A percentile compares a stretch with the other conserved stretches of the same genome.
These are phyloP conservation scores for Cadophora gregata DNA, from an alignment of 2,329 filamentous ascomycete genomes.

Conservation along the genomic window DNA sequence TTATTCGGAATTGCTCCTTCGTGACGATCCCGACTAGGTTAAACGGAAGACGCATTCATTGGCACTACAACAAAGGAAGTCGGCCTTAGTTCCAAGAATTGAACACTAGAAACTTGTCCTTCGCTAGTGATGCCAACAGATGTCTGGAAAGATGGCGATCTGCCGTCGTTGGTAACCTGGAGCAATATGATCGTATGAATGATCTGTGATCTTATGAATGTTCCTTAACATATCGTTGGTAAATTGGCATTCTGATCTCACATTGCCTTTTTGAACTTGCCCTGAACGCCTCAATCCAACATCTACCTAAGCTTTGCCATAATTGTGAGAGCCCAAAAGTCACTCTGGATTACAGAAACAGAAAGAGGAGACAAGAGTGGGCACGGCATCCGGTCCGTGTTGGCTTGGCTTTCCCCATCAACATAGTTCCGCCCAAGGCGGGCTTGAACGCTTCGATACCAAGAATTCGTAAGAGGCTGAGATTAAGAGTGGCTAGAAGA, in stretches of 20 bases:
- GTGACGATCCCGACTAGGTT: not conserved
- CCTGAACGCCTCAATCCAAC: not conserved
- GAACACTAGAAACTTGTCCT: not conserved
- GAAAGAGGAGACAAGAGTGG: not conserved
- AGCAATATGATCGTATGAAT: no score
- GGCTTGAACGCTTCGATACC: not conserved
- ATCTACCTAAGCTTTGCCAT: not conserved
- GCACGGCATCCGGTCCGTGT: not conserved
- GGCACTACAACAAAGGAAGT: not conserved
- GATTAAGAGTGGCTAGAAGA: not conserved
- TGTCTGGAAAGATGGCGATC: not conserved
- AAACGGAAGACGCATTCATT: not conserved
- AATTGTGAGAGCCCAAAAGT: not conserved
- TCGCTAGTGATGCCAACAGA: not conserved
- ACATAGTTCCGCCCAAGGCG: not conserved
- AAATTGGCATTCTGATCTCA: no score
- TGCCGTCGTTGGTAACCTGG: not conserved
- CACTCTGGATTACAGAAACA: not conserved
- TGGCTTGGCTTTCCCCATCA: not conserved
- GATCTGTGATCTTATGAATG: no score
- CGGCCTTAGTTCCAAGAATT: not conserved
- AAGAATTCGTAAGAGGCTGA: not conserved
- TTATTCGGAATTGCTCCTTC: not conserved
- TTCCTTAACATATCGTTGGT: no score
- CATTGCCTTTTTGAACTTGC: no score